These are phyloP conservation scores for Cladorrhinum sp. DNA, from an alignment of 2,329 filamentous ascomycete species.

Conservation along the genomic window DNA sequence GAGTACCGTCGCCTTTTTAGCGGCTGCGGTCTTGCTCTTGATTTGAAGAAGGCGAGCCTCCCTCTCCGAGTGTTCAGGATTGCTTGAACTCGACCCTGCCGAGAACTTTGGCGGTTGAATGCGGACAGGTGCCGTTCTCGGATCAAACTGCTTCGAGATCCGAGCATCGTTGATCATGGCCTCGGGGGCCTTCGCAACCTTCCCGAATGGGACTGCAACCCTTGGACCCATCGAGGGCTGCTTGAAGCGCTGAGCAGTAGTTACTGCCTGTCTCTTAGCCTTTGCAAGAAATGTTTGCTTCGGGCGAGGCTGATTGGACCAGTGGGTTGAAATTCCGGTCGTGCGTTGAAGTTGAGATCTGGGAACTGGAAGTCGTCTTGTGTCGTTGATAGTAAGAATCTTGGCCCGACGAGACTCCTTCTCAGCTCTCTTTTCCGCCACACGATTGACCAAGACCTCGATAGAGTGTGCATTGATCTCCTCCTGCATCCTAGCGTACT, in stretches of 20 bases:
- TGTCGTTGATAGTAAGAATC: conserved; percentile 49
- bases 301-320: conserved; percentile 48
- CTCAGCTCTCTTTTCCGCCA: conserved; percentile 56
- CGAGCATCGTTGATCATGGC: conserved; percentile 54
- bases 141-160: conserved; percentile 40
- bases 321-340: conserved; percentile 25
- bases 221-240: conserved; percentile 36
- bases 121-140: conserved; percentile 3
- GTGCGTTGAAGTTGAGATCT: conserved; percentile 20
- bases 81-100: conserved; percentile 24
- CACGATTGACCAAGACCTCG: conserved; percentile 53
- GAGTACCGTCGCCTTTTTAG: conserved; percentile 26
- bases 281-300: conserved; percentile 54
- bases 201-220: conserved; percentile 33
- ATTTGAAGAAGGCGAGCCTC: conserved; percentile 38
- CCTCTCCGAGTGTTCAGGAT: conserved; percentile 34
- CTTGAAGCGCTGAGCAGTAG: conserved; percentile 49
- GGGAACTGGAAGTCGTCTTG: conserved; percentile 37
- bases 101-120: conserved; percentile 13
- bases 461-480: conserved; percentile 56
- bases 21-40: conserved; percentile 26
- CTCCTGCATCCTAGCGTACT: conserved; percentile 60
- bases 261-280: conserved; percentile 54
- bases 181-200: conserved; percentile 49
- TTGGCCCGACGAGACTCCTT: conserved; percentile 56